Percentiles rank a stretch among this genome's conserved stretches.
These are phyloP conservation scores for Metarhizium brunneum DNA, from an alignment of 2,329 filamentous ascomycete genomes.

Conservation along the genomic window DNA sequence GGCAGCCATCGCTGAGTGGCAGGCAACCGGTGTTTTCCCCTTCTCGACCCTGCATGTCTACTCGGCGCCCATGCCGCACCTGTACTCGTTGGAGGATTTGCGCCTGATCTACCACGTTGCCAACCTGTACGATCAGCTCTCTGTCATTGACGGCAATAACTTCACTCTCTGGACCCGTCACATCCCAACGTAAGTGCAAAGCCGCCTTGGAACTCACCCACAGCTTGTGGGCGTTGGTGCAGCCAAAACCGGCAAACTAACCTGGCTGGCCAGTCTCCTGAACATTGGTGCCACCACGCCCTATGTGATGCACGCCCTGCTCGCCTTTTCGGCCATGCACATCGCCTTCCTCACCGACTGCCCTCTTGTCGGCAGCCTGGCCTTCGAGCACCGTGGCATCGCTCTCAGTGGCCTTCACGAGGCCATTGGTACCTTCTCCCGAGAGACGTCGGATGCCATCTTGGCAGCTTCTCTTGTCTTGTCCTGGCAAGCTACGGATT, in stretches of 20 bases:
- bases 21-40: slow-evolving; percentile 73
- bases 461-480: slow-evolving; percentile 85
- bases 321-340: slow-evolving; percentile 92
- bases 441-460: slow-evolving; percentile 80
- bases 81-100: slow-evolving; percentile 68
- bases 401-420: slow-evolving; percentile 83
- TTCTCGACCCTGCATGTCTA: slow-evolving; percentile 74
- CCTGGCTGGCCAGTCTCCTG: slow-evolving; percentile 32
- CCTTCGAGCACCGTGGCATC: slow-evolving; percentile 78
- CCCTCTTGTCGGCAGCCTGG: slow-evolving; percentile 75
- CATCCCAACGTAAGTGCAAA: slow-evolving; percentile 69
- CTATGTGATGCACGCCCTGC: slow-evolving; percentile 89
- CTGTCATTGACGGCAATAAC: slow-evolving; percentile 64
- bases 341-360: slow-evolving; percentile 84
- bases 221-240: background rate
- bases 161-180: slow-evolving; percentile 90
- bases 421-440: slow-evolving; percentile 76
- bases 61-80: slow-evolving; percentile 62
- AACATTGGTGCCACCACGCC: slow-evolving; percentile 70
- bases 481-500: slow-evolving; percentile 94
- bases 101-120: slow-evolving; percentile 87
- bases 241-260: background rate
- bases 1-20: slow-evolving; percentile 72
- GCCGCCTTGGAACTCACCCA: background rate
- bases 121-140: slow-evolving; percentile 75